These are phyloP conservation scores for Dioscorea zingiberensis DNA, from an alignment of 106 monocot species.

Conservation along the genomic window DNA sequence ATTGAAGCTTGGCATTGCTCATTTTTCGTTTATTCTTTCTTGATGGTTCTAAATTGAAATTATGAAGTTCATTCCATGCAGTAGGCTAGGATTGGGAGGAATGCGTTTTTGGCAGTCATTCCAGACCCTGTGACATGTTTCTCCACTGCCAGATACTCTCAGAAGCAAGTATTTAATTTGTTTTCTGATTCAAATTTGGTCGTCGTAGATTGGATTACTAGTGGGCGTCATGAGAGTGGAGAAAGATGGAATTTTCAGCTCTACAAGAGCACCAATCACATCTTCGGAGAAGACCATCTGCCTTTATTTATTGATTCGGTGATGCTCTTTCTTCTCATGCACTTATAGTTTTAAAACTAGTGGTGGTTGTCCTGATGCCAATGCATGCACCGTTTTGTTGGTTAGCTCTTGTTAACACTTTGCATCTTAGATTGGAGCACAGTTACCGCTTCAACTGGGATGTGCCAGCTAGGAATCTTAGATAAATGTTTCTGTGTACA, in stretches of 20 bases:
- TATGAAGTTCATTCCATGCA: slow-evolving; percentile 25
- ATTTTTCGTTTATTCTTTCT: neutral
- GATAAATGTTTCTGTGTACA: neutral
- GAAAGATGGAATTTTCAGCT: slow-evolving; percentile 85
- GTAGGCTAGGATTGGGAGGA: slow-evolving; percentile 73
- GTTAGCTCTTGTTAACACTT: neutral
- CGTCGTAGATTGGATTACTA: slow-evolving; percentile 94
- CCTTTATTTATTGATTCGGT: slow-evolving; percentile 93
- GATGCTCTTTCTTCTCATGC: slow-evolving; percentile 8
- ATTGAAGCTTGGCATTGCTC: no score
- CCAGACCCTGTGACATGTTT: slow-evolving; percentile 98
- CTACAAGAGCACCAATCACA: slow-evolving; percentile 81
- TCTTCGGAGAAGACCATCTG: slow-evolving; percentile 50
- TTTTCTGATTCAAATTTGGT: slow-evolving; percentile 67
- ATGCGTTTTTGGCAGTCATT: slow-evolving; percentile 71
- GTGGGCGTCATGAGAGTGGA: slow-evolving; percentile 88
- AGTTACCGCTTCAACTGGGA: neutral
- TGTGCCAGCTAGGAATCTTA: neutral
- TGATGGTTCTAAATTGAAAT: neutral
- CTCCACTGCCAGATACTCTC: slow-evolving; percentile 77
- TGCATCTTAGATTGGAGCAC: neutral
- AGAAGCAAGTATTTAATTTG: slow-evolving; percentile 73
- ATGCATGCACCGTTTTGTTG: neutral
- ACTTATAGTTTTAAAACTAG: neutral
- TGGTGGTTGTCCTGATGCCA: neutral